These are phyloP conservation scores for Hymenoscyphus fructigenus DNA, from an alignment of 2,329 filamentous ascomycete species.

Conservation along the genomic window DNA sequence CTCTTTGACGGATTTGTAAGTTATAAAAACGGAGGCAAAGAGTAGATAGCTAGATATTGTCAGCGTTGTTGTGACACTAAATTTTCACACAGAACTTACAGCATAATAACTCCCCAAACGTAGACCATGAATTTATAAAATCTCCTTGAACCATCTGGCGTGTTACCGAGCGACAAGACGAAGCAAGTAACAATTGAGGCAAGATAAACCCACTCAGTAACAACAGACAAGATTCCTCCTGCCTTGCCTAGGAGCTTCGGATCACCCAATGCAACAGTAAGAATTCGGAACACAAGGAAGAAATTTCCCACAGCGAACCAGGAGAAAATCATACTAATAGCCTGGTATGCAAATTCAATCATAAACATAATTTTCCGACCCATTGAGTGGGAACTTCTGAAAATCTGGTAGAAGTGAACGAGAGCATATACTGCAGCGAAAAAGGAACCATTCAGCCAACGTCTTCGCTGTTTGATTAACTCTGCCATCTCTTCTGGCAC, in stretches of 20 bases:
- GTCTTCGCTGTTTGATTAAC: constrained; percentile 68
- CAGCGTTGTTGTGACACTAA: not conserved
- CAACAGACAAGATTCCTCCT: constrained; percentile 78
- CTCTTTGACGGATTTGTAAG: constrained; percentile 75
- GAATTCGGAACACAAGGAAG: constrained; percentile 50
- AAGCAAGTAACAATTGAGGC: constrained; percentile 89
- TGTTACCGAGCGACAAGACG: constrained; percentile 87
- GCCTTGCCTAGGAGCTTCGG: constrained; percentile 67
- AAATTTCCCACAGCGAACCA: constrained; percentile 60
- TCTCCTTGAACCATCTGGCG: constrained; percentile 85
- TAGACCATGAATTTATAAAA: constrained; percentile 93
- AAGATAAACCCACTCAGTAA: constrained; percentile 94
- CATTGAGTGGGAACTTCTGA: constrained; percentile 66
- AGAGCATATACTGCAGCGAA: constrained; percentile 72
- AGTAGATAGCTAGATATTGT: constrained; percentile 66
- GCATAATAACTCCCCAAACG: constrained; percentile 94
- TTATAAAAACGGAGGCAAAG: constrained; percentile 91
- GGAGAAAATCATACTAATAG: constrained; percentile 66
- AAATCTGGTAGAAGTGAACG: constrained; percentile 68
- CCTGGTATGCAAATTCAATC: constrained; percentile 69
- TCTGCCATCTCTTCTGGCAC: constrained; percentile 68
- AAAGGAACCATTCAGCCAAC: constrained; percentile 74
- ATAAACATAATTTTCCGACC: constrained; percentile 66
- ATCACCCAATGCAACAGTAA: constrained; percentile 79
- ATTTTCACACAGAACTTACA: constrained; percentile 50